Evolutionary conservation across 169 alveolate species (phyloP).

Genomic region (Cytauxzoon felis): DNA sequence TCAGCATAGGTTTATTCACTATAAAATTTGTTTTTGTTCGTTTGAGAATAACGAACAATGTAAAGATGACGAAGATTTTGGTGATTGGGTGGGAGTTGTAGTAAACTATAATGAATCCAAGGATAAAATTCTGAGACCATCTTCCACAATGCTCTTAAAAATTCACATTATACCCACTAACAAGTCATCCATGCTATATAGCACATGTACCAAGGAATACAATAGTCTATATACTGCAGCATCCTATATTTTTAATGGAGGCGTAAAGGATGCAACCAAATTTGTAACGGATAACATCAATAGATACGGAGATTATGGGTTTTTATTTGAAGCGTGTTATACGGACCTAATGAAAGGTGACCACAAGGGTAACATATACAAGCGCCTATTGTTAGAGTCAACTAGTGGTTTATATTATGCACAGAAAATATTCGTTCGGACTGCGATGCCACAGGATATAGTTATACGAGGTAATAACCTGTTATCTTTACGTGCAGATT

Average conservation of each 20-base stretch:
- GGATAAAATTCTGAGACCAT: background rate
- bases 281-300: background rate
- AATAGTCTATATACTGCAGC: no score
- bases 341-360: background rate
- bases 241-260: conserved; percentile 10
- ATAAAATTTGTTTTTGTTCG: conserved; percentile 36
- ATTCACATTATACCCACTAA: conserved; percentile 7
- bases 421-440: conserved; percentile 3
- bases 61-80: conserved; percentile 7
- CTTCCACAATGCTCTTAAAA: no score
- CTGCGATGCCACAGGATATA: conserved; percentile 15
- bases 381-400: background rate
- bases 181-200: no score
- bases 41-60: conserved; percentile 11
- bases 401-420: conserved; percentile 25
- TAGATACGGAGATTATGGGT: conserved; percentile 27
- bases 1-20: background rate
- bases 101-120: background rate
- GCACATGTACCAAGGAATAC: no score
- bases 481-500: no score
- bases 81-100: conserved; percentile 35
- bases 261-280: background rate
- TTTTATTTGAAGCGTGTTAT: conserved; percentile 26
- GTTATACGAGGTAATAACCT: conserved; percentile 3
- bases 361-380: background rate